Evolutionary conservation across 768 basidiomycete species (phyloP), one percentile per base, ranked within the genome.

Genomic region (Pleurotus sapidus): DNA sequence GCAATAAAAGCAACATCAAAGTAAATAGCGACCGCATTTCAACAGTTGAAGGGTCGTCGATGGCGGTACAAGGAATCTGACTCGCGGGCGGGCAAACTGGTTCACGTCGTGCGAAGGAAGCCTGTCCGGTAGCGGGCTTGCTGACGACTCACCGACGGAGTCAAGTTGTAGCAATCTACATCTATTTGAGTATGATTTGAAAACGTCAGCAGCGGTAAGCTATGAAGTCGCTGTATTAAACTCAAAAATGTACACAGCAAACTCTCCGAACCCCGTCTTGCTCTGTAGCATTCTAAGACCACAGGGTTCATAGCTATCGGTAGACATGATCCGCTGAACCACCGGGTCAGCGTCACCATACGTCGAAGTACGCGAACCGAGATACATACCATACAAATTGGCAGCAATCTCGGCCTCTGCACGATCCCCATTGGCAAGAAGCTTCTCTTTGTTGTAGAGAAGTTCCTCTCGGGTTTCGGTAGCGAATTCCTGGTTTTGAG

Each of bases 401-500:
- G 97, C 95, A 56, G 95, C 95, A 66, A 99, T 93, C 75, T 98
- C 97, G 24, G 95, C 93, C 72, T 99, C 97, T 57, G 94, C 93
- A 64, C 92, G 78, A 76, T 98, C 97, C 55, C 97, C 96, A 66
- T 96, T 98, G 23, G 93, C 87, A 30, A 99, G 82, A 55, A 99
- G 83, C 73, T 98, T 98, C 81, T 98, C 97, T 73, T 99, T 99
- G 82, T 98, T 98, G 77, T 99, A 99, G 39, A 98, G 80, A 55
- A 98, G 85, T 71, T 99, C 97, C 73, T 99, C 97, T 57, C 97
- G 89, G 8, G 94, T 98, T 77, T 99, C 97, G 30, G 93, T 96
- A 1, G 95, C 91, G 79, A 87, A 98, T 70, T 98, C 97, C 65
- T 94, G 89, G 73, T 98, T 98, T 86, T 96, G 92, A 23, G 95